A percentile compares a stretch with the other conserved stretches of the same genome.
These are phyloP conservation scores for Nidularia pulvinata DNA, from an alignment of 768 basidiomycete genomes.

Conservation along the genomic window DNA sequence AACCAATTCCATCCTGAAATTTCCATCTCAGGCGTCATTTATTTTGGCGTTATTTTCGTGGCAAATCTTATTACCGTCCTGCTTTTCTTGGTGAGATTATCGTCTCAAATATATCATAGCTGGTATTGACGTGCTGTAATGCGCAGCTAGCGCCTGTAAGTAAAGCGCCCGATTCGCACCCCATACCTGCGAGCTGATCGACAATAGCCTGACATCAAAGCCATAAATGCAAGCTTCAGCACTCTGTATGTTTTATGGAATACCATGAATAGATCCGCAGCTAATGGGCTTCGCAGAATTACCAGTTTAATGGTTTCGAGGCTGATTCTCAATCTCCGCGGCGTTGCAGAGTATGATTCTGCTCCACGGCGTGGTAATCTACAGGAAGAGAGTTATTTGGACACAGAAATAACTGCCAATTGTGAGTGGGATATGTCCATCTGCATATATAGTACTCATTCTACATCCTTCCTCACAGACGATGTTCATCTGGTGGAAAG, in stretches of 20 bases:
- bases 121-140: no score
- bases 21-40: constrained; percentile 21
- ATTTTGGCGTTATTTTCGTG: constrained; percentile 29
- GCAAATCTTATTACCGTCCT: constrained; percentile 28
- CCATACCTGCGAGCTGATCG: neutral
- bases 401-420: neutral
- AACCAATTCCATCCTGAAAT: neutral
- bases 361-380: neutral
- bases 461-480: neutral
- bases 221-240: constrained; percentile 34
- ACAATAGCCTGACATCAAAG: constrained; percentile 28
- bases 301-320: constrained; percentile 35
- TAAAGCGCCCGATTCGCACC: no score
- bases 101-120: no score
- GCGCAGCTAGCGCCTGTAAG: no score
- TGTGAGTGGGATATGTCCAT: neutral
- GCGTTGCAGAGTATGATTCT: neutral
- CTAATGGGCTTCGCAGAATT: constrained; percentile 13
- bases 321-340: constrained; percentile 27
- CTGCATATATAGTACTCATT: neutral
- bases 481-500: neutral
- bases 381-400: neutral
- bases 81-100: constrained; percentile 23
- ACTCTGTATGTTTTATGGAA: constrained; percentile 21
- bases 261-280: no score